Base-by-base conservation (phyloP, 176 grass and related monocot genomes). In the Avena eriantha region DNA sequence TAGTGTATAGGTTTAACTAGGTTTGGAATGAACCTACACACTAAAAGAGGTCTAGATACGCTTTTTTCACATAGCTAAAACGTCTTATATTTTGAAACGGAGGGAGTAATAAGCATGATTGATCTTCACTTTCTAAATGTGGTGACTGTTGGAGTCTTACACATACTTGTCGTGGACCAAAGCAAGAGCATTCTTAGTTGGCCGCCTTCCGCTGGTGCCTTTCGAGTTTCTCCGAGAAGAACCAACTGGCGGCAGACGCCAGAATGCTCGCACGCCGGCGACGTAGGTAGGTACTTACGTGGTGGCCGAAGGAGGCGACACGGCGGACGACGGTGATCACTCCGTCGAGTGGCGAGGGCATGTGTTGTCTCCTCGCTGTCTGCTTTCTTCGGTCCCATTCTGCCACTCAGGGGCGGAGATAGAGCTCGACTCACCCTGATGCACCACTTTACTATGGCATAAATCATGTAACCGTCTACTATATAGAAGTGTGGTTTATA, bases 311-410 rank as follows among this genome's bases (percentile, higher is more conserved):
- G 10, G 46, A 80, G 80, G 66, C 55, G 89, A 67, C 80, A 90
- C 16, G 67, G 68, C 29, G 67, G 29, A 86, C 72, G 83, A 24
- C 1, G 77, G 34, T 13, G 83, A 78, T 90, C n/a, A n/a, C n/a
- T n/a, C n/a, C n/a, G n/a, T n/a, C n/a, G n/a, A n/a, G n/a, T 33
- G 47, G 47, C 7, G 24, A 75, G 35, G 41, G 47, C 75, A 7
- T 35, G 46, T 63, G 84, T n/a, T 65, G 66, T 74, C 80, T 15
- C 22, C 15, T 77, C 36, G 2, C n/a, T 2, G 29, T 57, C 14
- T 50, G 48, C 88, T 76, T 72, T 84, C 19, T n/a, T 39, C 15
- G 36, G 60, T n/a, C 45, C 66, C 89, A 75, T 84, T 75, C 9
- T 74, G 69, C 11, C 19, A 50, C 75, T 57, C n/a, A n/a, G n/a